Conservation (phyloP, 2,329 filamentous ascomycete species). For the Incumbomyces lentus region DNA sequence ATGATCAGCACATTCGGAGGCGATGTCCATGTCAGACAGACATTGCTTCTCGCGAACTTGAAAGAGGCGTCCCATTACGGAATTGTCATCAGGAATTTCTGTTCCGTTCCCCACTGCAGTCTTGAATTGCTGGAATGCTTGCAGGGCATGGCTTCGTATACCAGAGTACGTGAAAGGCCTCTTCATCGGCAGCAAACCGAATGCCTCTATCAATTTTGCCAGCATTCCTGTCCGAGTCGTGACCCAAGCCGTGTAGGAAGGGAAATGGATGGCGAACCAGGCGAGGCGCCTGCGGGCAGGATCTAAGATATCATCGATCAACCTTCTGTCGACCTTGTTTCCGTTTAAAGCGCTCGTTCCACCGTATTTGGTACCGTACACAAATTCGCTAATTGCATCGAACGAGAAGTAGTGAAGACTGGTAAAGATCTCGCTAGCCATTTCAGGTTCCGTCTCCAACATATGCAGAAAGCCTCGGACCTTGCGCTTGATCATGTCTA, state of each 20-base stretch:
- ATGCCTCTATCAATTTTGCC: constrained; percentile 26
- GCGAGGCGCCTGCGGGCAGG: constrained; percentile 35
- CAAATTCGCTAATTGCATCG: constrained; percentile 43
- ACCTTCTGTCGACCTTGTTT: constrained; percentile 26
- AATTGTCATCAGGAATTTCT: constrained; percentile 13
- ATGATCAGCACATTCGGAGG: constrained; percentile 45
- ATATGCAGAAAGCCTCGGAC: constrained; percentile 32
- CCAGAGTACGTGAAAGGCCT: constrained; percentile 43
- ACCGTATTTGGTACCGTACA: constrained; percentile 37
- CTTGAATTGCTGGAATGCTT: constrained; percentile 25
- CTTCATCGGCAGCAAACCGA: constrained; percentile 38
- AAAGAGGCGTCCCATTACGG: constrained; percentile 20
- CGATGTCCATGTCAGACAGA: constrained; percentile 38
- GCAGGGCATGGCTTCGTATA: constrained; percentile 36
- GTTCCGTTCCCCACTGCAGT: constrained; percentile 22
- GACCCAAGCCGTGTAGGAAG: constrained; percentile 38
- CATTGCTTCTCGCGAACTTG: constrained; percentile 18
- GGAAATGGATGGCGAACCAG: constrained; percentile 42
- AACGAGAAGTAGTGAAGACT: constrained; percentile 45
- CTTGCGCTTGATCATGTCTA: constrained; percentile 31
- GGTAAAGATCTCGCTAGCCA: constrained; percentile 36
- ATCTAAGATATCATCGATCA: constrained; percentile 42
- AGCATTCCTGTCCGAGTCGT: constrained; percentile 32
- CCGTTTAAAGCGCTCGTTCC: constrained; percentile 36
- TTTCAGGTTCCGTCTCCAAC: constrained; percentile 27